Conservation (phyloP, 208 protist species). For the Giardia muris region DNA sequence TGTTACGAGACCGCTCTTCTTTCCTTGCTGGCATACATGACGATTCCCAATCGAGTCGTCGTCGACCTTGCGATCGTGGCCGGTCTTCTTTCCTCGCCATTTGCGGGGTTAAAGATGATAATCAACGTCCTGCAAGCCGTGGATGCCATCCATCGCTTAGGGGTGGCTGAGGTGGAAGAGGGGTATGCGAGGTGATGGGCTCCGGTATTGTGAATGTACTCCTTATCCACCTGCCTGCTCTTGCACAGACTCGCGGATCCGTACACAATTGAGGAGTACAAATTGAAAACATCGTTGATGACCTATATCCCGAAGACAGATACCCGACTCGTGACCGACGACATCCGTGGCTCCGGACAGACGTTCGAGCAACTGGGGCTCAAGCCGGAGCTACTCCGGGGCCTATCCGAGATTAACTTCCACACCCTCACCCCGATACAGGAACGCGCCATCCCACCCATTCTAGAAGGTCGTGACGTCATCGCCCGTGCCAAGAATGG, state of each 20-base stretch:
- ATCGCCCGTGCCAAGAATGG: slow-evolving; percentile 95
- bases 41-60: background rate
- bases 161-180: too few relatives aligned
- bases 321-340: slow-evolving; percentile 12
- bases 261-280: background rate
- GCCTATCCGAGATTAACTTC: background rate
- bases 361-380: background rate
- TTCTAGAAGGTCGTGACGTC: slow-evolving; percentile 77
- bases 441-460: slow-evolving; percentile 84
- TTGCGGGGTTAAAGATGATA: background rate
- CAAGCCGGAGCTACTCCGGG: background rate
- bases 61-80: background rate
- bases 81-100: background rate
- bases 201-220: too few relatives aligned
- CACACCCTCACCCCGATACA: slow-evolving; percentile 21
- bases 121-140: background rate
- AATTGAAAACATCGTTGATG: background rate
- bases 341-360: background rate
- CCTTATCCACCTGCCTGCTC: too few relatives aligned
- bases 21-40: background rate
- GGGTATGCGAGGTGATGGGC: too few relatives aligned
- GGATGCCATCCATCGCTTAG: background rate
- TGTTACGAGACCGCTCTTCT: background rate
- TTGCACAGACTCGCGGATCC: too few relatives aligned
- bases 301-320: background rate